These are phyloP conservation scores for Tylopilus vinaceipallidus DNA, from an alignment of 768 basidiomycete species.

Conservation along the genomic window DNA sequence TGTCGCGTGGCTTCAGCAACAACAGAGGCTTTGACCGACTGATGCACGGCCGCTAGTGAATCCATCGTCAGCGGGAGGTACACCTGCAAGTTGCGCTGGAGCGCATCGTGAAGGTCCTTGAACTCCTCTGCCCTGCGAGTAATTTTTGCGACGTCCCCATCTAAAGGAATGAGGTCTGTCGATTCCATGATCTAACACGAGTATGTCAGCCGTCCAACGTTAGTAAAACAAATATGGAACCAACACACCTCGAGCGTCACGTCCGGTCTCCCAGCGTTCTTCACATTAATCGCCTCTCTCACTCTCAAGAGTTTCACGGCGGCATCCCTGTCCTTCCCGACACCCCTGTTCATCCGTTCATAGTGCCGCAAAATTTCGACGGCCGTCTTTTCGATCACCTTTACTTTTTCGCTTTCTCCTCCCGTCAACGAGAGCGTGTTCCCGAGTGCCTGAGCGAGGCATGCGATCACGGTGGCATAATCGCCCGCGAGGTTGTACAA, in stretches of 20 bases:
- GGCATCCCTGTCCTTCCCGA: constrained; percentile 71
- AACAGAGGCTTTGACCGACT: constrained; percentile 66
- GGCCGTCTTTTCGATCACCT: constrained; percentile 70
- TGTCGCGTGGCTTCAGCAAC: constrained; percentile 76
- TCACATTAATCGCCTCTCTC: constrained; percentile 76
- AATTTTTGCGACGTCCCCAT: constrained; percentile 81
- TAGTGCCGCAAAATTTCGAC: constrained; percentile 77
- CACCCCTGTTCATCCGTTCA: constrained; percentile 70
- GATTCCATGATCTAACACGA: constrained; percentile 73
- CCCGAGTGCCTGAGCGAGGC: constrained; percentile 85
- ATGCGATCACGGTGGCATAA: constrained; percentile 81
- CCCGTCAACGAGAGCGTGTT: constrained; percentile 67
- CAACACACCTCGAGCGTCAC: constrained; percentile 73
- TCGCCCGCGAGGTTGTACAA: constrained; percentile 94
- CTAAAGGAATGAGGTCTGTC: constrained; percentile 82
- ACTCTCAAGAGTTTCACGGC: constrained; percentile 75
- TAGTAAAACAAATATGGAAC: not conserved
- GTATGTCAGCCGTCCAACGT: not conserved
- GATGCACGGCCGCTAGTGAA: constrained; percentile 78
- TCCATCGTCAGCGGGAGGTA: constrained; percentile 94
- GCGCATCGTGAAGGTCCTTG: constrained; percentile 77
- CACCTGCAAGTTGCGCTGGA: constrained; percentile 86
- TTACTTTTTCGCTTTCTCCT: constrained; percentile 57
- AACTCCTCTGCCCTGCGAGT: constrained; percentile 88
- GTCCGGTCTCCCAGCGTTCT: constrained; percentile 69